Evolutionary conservation across 164 flowering plant species (phyloP), one percentile per base, ranked within the genome.

Genomic region (Akebia trifoliata): DNA sequence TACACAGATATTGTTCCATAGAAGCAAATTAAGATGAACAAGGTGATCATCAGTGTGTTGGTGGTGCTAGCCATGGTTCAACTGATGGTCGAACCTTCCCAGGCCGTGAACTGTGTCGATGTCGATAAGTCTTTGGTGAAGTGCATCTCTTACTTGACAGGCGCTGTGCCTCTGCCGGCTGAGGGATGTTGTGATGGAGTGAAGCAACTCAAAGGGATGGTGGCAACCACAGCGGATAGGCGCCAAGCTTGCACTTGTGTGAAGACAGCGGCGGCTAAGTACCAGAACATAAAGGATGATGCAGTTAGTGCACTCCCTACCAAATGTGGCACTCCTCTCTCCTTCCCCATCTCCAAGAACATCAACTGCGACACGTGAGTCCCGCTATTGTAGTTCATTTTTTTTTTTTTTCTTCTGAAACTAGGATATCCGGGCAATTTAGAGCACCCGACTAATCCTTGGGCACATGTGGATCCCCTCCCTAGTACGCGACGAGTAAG

Each of bases 131-230:
- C 46, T 10, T 17, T 62, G 34, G 34, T 37, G 25, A 39, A 39
- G 15, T 59, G 69, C 32, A 6, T 65, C 29, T 21, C 70, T 6
- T 60, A 30, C 65, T 36, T 66, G n/a, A 55, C 64, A 0, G 61
- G 58, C 2, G 12, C 18, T 21, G 56, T 9, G 1, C 6, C 50
- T 3, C 24, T n/a, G 25, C 63, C 63, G 8, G 56, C 51, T 9
- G 30, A 44, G 9, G 45, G 36, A n/a, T 49, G 65, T 25, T 49
- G 59, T 25, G 50, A 31, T 34, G 65, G 65, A 32, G 58, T 53
- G 5, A 61, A 52, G 49, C n/a, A 43, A 14, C 18, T 51, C 14
- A 51, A 42, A 31, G 40, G 6, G 15, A 7, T 39, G 50, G 57
- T 34, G 26, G 10, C 50, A 3, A 51, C 50, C 8, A 42, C 51